Evolutionary conservation across 768 basidiomycete genomes (phyloP).

Genomic region (Boletus huronensis): DNA sequence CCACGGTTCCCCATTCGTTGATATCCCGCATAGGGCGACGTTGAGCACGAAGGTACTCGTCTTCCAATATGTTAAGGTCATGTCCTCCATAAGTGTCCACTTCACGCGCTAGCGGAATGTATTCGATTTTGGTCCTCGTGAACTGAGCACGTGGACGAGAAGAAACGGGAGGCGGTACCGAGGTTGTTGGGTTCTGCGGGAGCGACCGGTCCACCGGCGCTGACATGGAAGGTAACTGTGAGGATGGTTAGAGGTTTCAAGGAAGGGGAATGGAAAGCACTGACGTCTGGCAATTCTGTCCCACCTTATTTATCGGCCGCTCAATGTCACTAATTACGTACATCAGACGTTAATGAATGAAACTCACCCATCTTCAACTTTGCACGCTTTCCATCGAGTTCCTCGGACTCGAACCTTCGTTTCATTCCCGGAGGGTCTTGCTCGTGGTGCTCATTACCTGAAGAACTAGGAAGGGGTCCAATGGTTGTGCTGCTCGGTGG

Average conservation of each 20-base stretch:
- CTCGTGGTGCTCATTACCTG: slow-evolving; percentile 40
- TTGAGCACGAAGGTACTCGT: slow-evolving; percentile 51
- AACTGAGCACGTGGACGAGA: slow-evolving; percentile 45
- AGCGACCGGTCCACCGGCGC: slow-evolving; percentile 15
- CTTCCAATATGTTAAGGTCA: slow-evolving; percentile 64
- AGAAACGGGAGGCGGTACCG: slow-evolving; percentile 30
- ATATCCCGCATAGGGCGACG: slow-evolving; percentile 64
- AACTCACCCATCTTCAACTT: slow-evolving; percentile 69
- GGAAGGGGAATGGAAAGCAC: slow-evolving; percentile 24
- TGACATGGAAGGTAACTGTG: slow-evolving; percentile 20
- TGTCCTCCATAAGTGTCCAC: slow-evolving; percentile 78
- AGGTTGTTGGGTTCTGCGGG: slow-evolving; percentile 24
- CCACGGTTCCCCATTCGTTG: slow-evolving; percentile 84
- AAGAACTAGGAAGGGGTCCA: slow-evolving; percentile 8
- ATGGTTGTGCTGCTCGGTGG: slow-evolving; percentile 12
- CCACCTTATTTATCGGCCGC: slow-evolving; percentile 26
- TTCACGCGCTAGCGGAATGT: slow-evolving; percentile 76
- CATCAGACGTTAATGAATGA: slow-evolving; percentile 21
- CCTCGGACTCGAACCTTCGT: slow-evolving; percentile 66
- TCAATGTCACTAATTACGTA: slow-evolving; percentile 26
- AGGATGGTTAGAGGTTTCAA: slow-evolving; percentile 10
- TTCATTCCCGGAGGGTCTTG: slow-evolving; percentile 65
- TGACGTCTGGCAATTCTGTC: slow-evolving; percentile 50
- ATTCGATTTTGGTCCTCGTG: slow-evolving; percentile 81
- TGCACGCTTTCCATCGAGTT: slow-evolving; percentile 63